phyloP scores from a whole-genome alignment of 345 rosid genomes.

The Ceriops zippeliana region DNA sequence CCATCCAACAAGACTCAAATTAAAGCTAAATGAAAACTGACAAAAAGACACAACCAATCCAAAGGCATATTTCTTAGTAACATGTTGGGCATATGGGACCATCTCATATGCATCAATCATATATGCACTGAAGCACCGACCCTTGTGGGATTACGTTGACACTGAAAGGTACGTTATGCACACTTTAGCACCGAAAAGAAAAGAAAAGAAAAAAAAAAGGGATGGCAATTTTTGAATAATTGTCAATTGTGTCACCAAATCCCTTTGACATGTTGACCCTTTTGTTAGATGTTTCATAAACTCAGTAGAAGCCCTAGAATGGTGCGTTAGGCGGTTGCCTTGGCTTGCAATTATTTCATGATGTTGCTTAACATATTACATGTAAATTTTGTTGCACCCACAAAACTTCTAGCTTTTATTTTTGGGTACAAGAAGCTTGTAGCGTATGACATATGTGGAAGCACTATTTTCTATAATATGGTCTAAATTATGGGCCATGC shows the following conservation, averaged over 20 bases:
- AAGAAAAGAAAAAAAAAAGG: background rate
- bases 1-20: background rate
- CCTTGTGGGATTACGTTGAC: background rate
- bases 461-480: too few species aligned
- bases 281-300: slow-evolving; percentile 5
- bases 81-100: background rate
- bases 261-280: slow-evolving; percentile 23
- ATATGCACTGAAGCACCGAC: background rate
- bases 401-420: slow-evolving; percentile 10
- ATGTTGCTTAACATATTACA: slow-evolving; percentile 21
- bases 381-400: slow-evolving; percentile 17
- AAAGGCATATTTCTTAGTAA: background rate
- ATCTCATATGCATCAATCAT: background rate
- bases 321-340: slow-evolving; percentile 2
- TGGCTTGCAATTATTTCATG: background rate
- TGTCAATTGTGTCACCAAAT: slow-evolving; percentile 2
- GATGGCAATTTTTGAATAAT: background rate
- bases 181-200: slow-evolving; percentile 19
- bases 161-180: background rate
- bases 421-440: background rate
- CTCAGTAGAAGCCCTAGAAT: slow-evolving; percentile 5
- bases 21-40: background rate
- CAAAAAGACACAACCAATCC: slow-evolving; percentile 7
- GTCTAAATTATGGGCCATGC: too few species aligned
- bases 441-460: too few species aligned